These are phyloP conservation scores for Beauveria sp. DNA, from an alignment of 2,329 filamentous ascomycete genomes.

Conservation along the genomic window DNA sequence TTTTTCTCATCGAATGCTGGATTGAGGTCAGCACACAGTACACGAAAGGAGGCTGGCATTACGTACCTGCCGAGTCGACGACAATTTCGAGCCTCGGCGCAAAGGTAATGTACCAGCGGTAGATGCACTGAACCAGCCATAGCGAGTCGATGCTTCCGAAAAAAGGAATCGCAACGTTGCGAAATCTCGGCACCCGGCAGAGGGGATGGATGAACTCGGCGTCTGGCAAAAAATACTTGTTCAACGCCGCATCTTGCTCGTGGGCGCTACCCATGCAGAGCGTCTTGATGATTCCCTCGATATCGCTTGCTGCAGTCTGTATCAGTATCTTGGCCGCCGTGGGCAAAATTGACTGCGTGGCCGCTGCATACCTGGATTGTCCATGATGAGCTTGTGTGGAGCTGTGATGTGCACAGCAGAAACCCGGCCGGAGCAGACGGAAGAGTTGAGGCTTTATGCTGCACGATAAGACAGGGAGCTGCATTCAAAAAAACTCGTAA, in stretches of 20 bases:
- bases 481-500: background rate
- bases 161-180: conserved; percentile 31
- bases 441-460: background rate
- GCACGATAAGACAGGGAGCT: background rate
- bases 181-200: conserved; percentile 57
- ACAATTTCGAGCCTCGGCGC: conserved; percentile 63
- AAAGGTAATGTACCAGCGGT: conserved; percentile 78
- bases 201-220: conserved; percentile 74
- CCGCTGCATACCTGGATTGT: conserved; percentile 32
- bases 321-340: background rate
- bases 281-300: conserved; percentile 56
- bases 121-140: conserved; percentile 60
- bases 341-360: background rate
- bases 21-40: background rate
- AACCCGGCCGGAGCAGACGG: background rate
- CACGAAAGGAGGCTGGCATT: too few species aligned
- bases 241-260: conserved; percentile 56
- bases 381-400: conserved; percentile 22
- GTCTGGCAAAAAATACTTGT: conserved; percentile 64
- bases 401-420: background rate
- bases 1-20: conserved; percentile 60
- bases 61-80: conserved; percentile 50
- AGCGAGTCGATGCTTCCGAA: conserved; percentile 49
- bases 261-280: conserved; percentile 61
- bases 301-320: conserved; percentile 31